Evolutionary conservation across 352 stramenopile species (phyloP).

Genomic region (Phytophthora colocasiae): DNA sequence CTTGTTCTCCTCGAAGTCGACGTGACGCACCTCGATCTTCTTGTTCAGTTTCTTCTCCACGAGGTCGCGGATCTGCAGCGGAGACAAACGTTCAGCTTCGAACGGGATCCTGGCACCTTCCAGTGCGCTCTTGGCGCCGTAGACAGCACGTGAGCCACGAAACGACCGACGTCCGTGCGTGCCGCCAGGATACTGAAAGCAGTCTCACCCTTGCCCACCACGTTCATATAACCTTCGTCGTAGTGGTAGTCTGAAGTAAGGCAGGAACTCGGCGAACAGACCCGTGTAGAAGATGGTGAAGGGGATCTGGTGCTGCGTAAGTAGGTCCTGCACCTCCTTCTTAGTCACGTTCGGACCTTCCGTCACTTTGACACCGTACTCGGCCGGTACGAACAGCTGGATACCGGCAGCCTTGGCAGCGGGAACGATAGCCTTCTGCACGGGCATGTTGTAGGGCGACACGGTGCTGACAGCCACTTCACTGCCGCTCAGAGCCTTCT

Average conservation of each 20-base stretch:
- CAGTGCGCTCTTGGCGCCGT: slow-evolving; percentile 10
- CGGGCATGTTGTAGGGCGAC: slow-evolving; percentile 1
- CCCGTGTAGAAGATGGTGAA: slow-evolving; percentile 30
- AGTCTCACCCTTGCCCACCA: slow-evolving; percentile 19
- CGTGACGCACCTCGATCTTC: slow-evolving; percentile 25
- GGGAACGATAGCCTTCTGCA: slow-evolving; percentile 8
- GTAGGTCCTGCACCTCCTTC: slow-evolving; percentile 18
- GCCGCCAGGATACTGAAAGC: slow-evolving; percentile 30
- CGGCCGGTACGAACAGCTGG: slow-evolving; percentile 33
- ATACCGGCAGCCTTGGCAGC: slow-evolving; percentile 31
- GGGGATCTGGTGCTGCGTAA: slow-evolving; percentile 31
- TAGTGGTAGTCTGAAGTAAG: slow-evolving; percentile 26
- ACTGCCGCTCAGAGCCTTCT: background rate
- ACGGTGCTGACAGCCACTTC: background rate
- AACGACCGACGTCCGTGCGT: slow-evolving; percentile 21
- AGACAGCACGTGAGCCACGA: slow-evolving; percentile 26
- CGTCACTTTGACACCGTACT: slow-evolving; percentile 23
- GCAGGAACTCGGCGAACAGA: slow-evolving; percentile 24
- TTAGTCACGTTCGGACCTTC: slow-evolving; percentile 21
- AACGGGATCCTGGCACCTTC: slow-evolving; percentile 20
- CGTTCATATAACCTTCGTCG: slow-evolving; percentile 18
- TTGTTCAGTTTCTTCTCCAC: slow-evolving; percentile 35
- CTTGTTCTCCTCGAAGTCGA: slow-evolving; percentile 33
- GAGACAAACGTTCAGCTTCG: slow-evolving; percentile 23
- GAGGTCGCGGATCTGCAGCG: slow-evolving; percentile 23